These are phyloP conservation scores for Crithidia brevicula DNA, from an alignment of 208 protist genomes.

Conservation along the genomic window DNA sequence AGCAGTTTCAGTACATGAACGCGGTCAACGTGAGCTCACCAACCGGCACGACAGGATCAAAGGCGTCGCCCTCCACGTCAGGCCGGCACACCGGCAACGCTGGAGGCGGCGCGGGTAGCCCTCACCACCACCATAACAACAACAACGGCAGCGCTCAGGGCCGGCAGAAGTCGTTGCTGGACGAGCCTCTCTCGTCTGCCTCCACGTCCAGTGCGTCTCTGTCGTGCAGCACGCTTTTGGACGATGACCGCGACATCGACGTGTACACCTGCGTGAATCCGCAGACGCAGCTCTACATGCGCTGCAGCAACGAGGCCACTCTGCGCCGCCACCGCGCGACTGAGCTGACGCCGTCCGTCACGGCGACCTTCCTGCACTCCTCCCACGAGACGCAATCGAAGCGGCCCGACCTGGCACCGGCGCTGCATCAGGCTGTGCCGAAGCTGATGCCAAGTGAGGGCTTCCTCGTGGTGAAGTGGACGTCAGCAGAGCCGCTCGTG, in stretches of 20 bases:
- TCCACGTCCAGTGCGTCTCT: constrained; percentile 3
- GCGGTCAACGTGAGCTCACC: neutral
- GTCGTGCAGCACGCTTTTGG: constrained; percentile 43
- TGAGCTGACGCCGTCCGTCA: constrained; percentile 49
- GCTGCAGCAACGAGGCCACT: constrained; percentile 54
- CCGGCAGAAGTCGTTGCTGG: neutral
- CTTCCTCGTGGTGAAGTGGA: constrained; percentile 40
- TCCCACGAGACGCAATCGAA: constrained; percentile 16
- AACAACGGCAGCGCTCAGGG: neutral
- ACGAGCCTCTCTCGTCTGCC: constrained; percentile 1
- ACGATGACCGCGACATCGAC: constrained; percentile 46
- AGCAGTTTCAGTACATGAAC: constrained; percentile 4
- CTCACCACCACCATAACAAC: constrained; percentile 2
- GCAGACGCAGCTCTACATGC: constrained; percentile 55
- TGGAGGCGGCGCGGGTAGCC: neutral
- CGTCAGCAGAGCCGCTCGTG: constrained; percentile 33
- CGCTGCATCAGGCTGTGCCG: constrained; percentile 24
- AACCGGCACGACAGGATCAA: neutral
- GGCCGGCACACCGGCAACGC: neutral
- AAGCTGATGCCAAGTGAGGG: constrained; percentile 32
- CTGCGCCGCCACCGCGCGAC: constrained; percentile 41
- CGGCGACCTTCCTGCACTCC: constrained; percentile 19
- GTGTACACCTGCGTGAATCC: constrained; percentile 59
- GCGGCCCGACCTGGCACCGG: constrained; percentile 32
- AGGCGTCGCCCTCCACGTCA: constrained; percentile 4